Base-by-base conservation (phyloP, 2,329 filamentous ascomycete species). In the Aureobasidium melanogenum region DNA sequence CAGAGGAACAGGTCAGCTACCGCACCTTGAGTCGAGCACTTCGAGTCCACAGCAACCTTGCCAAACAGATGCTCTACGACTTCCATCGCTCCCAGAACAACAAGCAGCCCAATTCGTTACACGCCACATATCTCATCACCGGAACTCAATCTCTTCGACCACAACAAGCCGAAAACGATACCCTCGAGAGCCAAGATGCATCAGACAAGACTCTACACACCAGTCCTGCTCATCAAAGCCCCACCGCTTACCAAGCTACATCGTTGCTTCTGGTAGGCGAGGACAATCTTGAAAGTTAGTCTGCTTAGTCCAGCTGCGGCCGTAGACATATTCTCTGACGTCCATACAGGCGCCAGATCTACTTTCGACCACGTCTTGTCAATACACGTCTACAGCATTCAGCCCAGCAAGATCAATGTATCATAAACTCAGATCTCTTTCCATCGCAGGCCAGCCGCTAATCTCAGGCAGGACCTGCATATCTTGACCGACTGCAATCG, bases 21-120 rank as follows among this genome's bases (percentile, higher is more conserved):
- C 87, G 91, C 55, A 79, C 88, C 52, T 77, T 99, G 64, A 94
- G 91, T 74, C 84, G 93, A 69, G 88, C 87, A 41, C 76, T 97
- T 59, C 88, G 91, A 69, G 82, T 96, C 47, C 88, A 97, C 72
- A 87, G 89, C 72, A 94, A 95, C 71, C 79, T 83, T 46, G 94
- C 94, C 14, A 99, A 99, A 75, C 86, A 92, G 73, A 95, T 94
- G 83, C 84, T 92, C 17, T 95, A 84, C 74, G 89, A 96, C 34
- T 97, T 96, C 67, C 84, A 97, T 72, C 80, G 82, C 64, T 83
- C 80, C 61, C 88, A 96, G 71, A 96, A 91, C 73, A 80, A 78
- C 60, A 89, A 88, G 73, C 88, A 85, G 63, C 81, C 88, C 0
- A 82, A 84, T 24, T 87, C 85, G 28, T 79, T 97, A n/a, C 84